phyloP scores from a whole-genome alignment of 192 early-diverging fungal species.

The Phycomyces blakesleeanus region DNA sequence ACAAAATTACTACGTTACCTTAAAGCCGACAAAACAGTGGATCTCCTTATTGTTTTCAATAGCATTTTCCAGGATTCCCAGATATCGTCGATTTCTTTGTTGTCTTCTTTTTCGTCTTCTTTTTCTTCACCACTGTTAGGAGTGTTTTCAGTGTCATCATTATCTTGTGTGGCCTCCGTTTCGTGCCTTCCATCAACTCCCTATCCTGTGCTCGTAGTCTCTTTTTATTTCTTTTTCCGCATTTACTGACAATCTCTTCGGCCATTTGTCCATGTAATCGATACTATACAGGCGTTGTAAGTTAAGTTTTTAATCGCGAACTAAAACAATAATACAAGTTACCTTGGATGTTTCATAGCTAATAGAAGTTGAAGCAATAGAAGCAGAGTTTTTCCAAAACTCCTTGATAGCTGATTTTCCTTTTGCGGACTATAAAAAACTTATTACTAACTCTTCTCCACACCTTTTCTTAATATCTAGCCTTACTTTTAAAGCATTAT shows the following conservation, averaged over 20 bases:
- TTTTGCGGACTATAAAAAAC: too few species aligned
- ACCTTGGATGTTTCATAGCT: too few species aligned
- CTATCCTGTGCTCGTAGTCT: constrained; percentile 4
- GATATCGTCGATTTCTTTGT: not conserved
- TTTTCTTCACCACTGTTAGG: not conserved
- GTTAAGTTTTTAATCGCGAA: too few species aligned
- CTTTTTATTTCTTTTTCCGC: constrained; percentile 4
- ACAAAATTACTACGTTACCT: constrained; percentile 11
- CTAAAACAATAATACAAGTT: too few species aligned
- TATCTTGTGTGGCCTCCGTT: constrained; percentile 1
- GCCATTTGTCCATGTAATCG: not conserved
- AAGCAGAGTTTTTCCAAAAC: too few species aligned
- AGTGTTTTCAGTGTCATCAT: not conserved
- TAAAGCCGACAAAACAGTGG: constrained; percentile 10
- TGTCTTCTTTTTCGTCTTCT: constrained; percentile 1
- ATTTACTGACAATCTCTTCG: constrained; percentile 1
- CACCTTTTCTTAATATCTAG: too few species aligned
- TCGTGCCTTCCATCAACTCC: constrained; percentile 8
- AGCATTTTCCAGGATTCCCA: constrained; percentile 9
- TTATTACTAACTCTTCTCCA: too few species aligned
- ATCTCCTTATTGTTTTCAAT: constrained; percentile 9
- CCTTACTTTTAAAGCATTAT: too few species aligned
- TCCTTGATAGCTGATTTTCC: too few species aligned
- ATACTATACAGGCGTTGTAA: too few species aligned
- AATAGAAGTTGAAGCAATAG: too few species aligned